Conservation (phyloP, 2,329 filamentous ascomycete genomes). For the Sporothrix humicola region DNA sequence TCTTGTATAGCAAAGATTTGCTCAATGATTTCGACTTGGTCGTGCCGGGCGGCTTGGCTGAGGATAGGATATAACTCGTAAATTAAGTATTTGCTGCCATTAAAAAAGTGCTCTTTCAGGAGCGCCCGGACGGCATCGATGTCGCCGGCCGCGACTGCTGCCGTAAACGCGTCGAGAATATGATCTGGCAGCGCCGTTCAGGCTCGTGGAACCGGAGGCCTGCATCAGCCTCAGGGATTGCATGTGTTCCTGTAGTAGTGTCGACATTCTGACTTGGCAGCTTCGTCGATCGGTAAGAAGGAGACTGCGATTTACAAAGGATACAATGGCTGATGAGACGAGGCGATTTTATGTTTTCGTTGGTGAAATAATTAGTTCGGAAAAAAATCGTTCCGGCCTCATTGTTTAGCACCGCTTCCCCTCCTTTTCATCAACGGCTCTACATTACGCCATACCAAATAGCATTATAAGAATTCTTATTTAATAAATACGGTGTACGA, state of each 20-base stretch:
- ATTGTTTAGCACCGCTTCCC: too few relatives aligned
- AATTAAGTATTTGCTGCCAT: slow-evolving; percentile 14
- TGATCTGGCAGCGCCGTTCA: neutral
- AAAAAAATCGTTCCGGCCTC: too few relatives aligned
- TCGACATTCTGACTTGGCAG: too few relatives aligned
- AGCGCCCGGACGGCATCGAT: slow-evolving; percentile 20
- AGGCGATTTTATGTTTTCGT: too few relatives aligned
- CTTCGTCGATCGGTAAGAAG: too few relatives aligned
- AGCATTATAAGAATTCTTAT: too few relatives aligned
- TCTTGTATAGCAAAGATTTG: slow-evolving; percentile 19
- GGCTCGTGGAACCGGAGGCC: neutral
- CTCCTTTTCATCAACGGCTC: too few relatives aligned
- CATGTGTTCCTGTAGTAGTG: slow-evolving; percentile 12
- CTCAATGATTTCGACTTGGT: slow-evolving; percentile 10
- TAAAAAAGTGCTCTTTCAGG: slow-evolving; percentile 18
- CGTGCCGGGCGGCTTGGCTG: slow-evolving; percentile 18
- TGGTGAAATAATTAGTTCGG: too few relatives aligned
- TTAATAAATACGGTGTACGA: too few relatives aligned
- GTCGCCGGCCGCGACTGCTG: slow-evolving; percentile 26
- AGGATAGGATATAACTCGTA: slow-evolving; percentile 18
- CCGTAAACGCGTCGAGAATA: slow-evolving; percentile 25
- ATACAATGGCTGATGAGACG: too few relatives aligned
- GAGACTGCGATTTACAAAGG: too few relatives aligned
- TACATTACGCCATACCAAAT: too few relatives aligned
- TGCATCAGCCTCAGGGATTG: neutral